These are phyloP conservation scores for Mycena kentingensis DNA, from an alignment of 768 basidiomycete species.

Conservation along the genomic window DNA sequence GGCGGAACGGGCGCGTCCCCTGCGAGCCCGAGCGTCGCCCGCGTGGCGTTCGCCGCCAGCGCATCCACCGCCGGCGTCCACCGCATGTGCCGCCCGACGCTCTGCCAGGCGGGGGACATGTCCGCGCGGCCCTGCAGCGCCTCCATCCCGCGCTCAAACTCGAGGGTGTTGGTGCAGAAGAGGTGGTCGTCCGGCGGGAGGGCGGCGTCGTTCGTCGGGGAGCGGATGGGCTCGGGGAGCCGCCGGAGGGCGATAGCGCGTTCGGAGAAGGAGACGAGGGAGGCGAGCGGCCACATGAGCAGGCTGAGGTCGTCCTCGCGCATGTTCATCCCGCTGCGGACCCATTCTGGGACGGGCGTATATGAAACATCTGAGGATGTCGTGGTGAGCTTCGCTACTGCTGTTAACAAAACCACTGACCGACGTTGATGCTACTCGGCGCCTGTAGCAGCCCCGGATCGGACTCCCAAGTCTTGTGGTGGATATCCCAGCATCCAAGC, in stretches of 20 bases:
- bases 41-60: background rate
- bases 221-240: slow-evolving; percentile 9
- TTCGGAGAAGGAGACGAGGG: slow-evolving; percentile 17
- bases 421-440: slow-evolving; percentile 2
- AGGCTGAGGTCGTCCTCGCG: slow-evolving; percentile 13
- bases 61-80: slow-evolving; percentile 22
- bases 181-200: slow-evolving; percentile 26
- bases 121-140: slow-evolving; percentile 14
- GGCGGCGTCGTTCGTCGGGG: slow-evolving; percentile 15
- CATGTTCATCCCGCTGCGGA: slow-evolving; percentile 12
- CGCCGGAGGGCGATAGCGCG: slow-evolving; percentile 4
- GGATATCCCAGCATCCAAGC: slow-evolving; percentile 40
- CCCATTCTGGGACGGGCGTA: slow-evolving; percentile 22
- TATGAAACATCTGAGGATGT: slow-evolving; percentile 24
- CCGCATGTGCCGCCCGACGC: slow-evolving; percentile 26
- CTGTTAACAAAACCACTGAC: background rate
- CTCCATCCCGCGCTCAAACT: slow-evolving; percentile 12
- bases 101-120: slow-evolving; percentile 33
- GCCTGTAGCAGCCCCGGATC: slow-evolving; percentile 3
- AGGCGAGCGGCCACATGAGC: slow-evolving; percentile 23
- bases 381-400: background rate
- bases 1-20: background rate
- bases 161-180: slow-evolving; percentile 24
- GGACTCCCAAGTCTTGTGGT: slow-evolving; percentile 21
- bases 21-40: background rate